Conservation (phyloP, 345 rosid genomes). For the Hirschfeldia incana region DNA sequence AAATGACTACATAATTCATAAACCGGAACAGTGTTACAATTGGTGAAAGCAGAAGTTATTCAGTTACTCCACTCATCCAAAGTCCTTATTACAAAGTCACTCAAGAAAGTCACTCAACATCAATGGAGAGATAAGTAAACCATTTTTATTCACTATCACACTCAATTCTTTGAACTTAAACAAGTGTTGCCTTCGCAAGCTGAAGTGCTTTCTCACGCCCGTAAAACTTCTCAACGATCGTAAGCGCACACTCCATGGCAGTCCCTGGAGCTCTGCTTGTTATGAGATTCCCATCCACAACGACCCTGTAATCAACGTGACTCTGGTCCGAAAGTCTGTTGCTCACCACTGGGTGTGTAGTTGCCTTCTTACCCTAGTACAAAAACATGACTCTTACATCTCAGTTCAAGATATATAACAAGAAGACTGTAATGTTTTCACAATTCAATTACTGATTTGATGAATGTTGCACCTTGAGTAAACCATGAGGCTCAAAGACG, state of each 20-base stretch:
- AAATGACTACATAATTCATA: too few species aligned
- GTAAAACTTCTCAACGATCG: conserved; percentile 75
- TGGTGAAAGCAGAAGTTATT: too few species aligned
- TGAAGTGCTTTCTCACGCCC: conserved; percentile 75
- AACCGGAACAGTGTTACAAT: too few species aligned
- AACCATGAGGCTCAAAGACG: conserved; percentile 85
- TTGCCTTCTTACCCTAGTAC: conserved; percentile 89
- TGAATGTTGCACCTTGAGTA: conserved; percentile 63
- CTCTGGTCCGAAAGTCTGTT: conserved; percentile 73
- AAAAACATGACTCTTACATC: conserved; percentile 9
- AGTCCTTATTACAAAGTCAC: conserved; percentile 1
- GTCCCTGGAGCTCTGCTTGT: conserved; percentile 97
- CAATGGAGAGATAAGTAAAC: background rate
- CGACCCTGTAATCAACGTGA: conserved; percentile 68
- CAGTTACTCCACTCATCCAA: background rate
- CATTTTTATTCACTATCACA: conserved; percentile 9
- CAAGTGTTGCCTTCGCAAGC: conserved; percentile 65
- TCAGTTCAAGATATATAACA: conserved; percentile 12
- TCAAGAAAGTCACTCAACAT: background rate
- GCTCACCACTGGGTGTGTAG: conserved; percentile 76
- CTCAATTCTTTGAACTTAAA: conserved; percentile 22
- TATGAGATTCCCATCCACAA: conserved; percentile 88
- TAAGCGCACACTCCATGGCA: conserved; percentile 80
- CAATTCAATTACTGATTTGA: background rate
- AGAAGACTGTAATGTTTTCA: background rate